Evolutionary conservation across 768 basidiomycete species (phyloP).

Genomic region (Tricholoma hemisulphureum): DNA sequence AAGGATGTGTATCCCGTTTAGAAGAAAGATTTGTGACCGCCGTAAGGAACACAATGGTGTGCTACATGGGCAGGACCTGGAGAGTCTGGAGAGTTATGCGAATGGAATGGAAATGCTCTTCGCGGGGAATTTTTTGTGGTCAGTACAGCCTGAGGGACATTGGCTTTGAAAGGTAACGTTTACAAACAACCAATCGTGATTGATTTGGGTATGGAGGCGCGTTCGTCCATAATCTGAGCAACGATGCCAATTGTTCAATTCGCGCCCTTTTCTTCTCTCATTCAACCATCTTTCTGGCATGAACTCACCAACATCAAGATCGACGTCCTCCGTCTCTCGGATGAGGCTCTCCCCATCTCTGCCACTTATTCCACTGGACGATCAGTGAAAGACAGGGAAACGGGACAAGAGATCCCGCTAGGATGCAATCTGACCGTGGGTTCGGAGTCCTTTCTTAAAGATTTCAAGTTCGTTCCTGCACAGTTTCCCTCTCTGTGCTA

Average conservation of each 20-base stretch:
- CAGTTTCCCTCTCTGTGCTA: neutral
- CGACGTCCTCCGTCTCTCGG: conserved; percentile 81
- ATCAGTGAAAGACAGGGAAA: conserved; percentile 72
- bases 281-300: conserved; percentile 93
- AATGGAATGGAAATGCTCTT: too few relatives aligned
- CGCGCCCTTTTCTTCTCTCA: conserved; percentile 79
- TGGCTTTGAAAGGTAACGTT: too few relatives aligned
- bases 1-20: too few relatives aligned
- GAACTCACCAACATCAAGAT: conserved; percentile 86
- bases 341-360: conserved; percentile 59
- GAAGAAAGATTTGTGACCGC: too few relatives aligned
- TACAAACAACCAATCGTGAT: too few relatives aligned
- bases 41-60: too few relatives aligned
- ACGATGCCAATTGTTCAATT: conserved; percentile 78
- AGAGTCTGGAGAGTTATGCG: too few relatives aligned
- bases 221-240: too few relatives aligned
- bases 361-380: conserved; percentile 73
- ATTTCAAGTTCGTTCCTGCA: conserved; percentile 38
- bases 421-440: conserved; percentile 66
- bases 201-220: too few relatives aligned
- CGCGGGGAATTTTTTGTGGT: too few relatives aligned
- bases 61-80: too few relatives aligned
- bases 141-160: too few relatives aligned
- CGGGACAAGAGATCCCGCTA: conserved; percentile 69
- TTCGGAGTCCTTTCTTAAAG: conserved; percentile 58